A percentile compares a stretch with the other conserved stretches of the same genome.
phyloP scores from a whole-genome alignment of 2,329 filamentous ascomycete genomes.

The Lasiodiplodia sp. region DNA sequence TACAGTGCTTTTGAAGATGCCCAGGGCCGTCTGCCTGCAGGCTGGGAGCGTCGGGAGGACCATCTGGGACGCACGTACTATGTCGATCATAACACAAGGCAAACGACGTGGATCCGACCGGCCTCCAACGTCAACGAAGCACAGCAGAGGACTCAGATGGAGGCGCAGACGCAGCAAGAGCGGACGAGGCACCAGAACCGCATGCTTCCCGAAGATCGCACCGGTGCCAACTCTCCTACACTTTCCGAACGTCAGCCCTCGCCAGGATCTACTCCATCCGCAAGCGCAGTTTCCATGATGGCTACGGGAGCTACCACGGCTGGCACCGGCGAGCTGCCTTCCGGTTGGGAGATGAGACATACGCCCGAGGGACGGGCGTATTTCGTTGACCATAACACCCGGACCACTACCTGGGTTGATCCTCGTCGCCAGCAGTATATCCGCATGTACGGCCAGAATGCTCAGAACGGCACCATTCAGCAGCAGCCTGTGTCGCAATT shows the following conservation, averaged over 20 bases:
- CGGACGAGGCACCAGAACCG: slow-evolving; percentile 93
- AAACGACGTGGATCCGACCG: slow-evolving; percentile 95
- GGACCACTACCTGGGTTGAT: slow-evolving; percentile 98
- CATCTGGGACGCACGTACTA: slow-evolving; percentile 96
- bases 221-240: slow-evolving; percentile 89
- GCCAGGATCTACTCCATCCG: slow-evolving; percentile 49
- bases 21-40: slow-evolving; percentile 89
- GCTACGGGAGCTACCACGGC: slow-evolving; percentile 93
- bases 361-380: slow-evolving; percentile 95
- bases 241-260: slow-evolving; percentile 62
- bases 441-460: slow-evolving; percentile 94
- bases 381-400: slow-evolving; percentile 98
- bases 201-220: slow-evolving; percentile 93
- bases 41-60: slow-evolving; percentile 96
- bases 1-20: slow-evolving; percentile 95
- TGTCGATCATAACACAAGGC: slow-evolving; percentile 95
- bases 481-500: slow-evolving; percentile 97
- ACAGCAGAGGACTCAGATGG: slow-evolving; percentile 79
- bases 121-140: slow-evolving; percentile 78
- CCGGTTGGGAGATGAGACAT: slow-evolving; percentile 95
- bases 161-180: slow-evolving; percentile 91
- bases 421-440: slow-evolving; percentile 98
- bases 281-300: slow-evolving; percentile 81
- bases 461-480: slow-evolving; percentile 78
- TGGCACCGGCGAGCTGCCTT: slow-evolving; percentile 91